Base-by-base conservation (phyloP, 257 asterid species). In the Coffea eugenioides region DNA sequence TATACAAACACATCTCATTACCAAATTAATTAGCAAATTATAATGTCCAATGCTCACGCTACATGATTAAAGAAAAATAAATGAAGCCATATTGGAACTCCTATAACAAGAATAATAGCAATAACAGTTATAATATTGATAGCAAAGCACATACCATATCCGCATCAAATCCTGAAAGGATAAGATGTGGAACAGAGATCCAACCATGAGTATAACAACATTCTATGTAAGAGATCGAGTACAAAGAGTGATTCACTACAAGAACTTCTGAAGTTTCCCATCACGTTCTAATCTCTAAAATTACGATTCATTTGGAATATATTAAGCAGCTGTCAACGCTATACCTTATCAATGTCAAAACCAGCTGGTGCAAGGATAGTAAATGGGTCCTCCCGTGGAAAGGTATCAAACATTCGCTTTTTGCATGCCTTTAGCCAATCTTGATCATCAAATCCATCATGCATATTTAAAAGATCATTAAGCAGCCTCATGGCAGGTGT, bases 381-480 rank as follows among this genome's bases (percentile, higher is more conserved):
- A 84, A 91, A 95, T 66, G 99, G 99, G 83, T 95, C 99, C 82
- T 95, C 99, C 68, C 96, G 85, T 48, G 98, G 99, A 83, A 95
- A 93, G 46, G 97, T 92, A 71, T 91, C 92, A 59, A 89, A 75
- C 99, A 95, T 91, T 66, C 67, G 84, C 87, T 92, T 95, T 86
- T 88, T 93, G 81, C 99, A 92, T 9, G 84, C 87, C 84, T 93
- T 95, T 77, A 93, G 93, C 99, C 99, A 95, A 67, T 89, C 90
- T 71, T 87, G 95, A 82, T 93, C 92, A 36, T 93, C 93, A 72
- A 90, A 91, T 66, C 99, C 98, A n/a, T 93, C 97, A 73, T 93
- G 94, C 91, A 95, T 70, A 85, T 89, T 93, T 86, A 95, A 74
- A 79, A 95, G 95, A 57, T 95, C 94, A 71, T 95, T 92, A 54